Conservation (phyloP, 495 filamentous ascomycete genomes). For the Friedmanniomyces simplex region DNA sequence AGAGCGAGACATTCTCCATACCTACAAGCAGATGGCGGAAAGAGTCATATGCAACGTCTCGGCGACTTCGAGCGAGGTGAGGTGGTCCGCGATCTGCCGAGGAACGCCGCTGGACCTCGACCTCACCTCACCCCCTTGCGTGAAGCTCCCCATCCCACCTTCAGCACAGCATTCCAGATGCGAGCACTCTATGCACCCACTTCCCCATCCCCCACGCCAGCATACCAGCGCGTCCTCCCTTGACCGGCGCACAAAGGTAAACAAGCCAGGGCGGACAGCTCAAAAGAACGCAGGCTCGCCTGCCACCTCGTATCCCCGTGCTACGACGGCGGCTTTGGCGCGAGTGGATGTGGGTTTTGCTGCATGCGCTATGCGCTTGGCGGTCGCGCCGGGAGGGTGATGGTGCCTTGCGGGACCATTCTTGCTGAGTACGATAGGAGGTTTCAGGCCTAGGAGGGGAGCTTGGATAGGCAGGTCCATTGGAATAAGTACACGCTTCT, state of each 20-base stretch:
- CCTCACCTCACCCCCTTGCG: neutral
- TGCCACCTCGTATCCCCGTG: neutral
- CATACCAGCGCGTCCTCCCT: neutral
- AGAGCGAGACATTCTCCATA: no score
- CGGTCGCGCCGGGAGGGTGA: no score
- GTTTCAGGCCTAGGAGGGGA: no score
- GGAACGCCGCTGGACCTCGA: neutral
- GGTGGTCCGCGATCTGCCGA: neutral
- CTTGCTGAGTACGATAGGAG: neutral
- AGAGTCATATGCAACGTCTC: neutral
- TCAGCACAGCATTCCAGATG: neutral
- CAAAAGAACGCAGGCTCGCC: neutral
- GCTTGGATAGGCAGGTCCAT: neutral
- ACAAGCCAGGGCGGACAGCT: constrained; percentile 1
- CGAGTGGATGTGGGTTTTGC: neutral
- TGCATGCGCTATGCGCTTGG: neutral
- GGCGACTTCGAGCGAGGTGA: no score
- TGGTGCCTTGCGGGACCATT: neutral
- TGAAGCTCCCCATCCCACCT: neutral
- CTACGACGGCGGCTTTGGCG: neutral
- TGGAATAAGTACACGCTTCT: neutral
- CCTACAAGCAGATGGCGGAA: neutral
- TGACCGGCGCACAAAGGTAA: neutral
- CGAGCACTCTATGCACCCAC: neutral
- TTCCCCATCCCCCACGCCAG: neutral